These are phyloP conservation scores for Botryosphaeria agaves DNA, from an alignment of 2,329 filamentous ascomycete species.

Conservation along the genomic window DNA sequence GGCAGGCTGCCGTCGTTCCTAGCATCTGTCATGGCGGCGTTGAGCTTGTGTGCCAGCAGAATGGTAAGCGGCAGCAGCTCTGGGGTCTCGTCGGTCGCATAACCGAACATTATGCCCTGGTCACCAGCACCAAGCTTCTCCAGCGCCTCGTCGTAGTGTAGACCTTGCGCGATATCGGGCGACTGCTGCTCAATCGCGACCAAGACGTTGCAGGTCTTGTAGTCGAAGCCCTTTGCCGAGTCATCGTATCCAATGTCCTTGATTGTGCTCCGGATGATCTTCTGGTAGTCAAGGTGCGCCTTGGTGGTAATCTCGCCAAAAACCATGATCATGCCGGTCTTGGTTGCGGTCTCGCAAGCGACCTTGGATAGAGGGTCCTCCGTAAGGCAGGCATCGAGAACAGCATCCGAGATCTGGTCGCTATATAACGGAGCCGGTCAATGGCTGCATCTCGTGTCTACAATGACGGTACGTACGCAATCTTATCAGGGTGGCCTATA, in stretches of 20 bases:
- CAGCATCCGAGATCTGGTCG: conserved; percentile 95
- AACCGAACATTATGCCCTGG: conserved; percentile 99
- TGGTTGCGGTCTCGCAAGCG: conserved; percentile 97
- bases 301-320: conserved; percentile 96
- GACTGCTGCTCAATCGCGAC: conserved; percentile 99
- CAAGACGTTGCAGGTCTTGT: conserved; percentile 98
- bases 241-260: conserved; percentile 98
- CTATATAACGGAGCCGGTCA: too few species aligned
- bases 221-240: conserved; percentile 96
- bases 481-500: conserved; percentile 54
- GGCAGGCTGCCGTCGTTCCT: conserved; percentile 74
- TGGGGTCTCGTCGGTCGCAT: conserved; percentile 97
- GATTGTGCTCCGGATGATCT: conserved; percentile 83
- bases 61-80: conserved; percentile 92
- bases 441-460: conserved; percentile 1
- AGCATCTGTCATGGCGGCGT: conserved; percentile 81
- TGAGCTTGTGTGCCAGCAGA: conserved; percentile 90
- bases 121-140: conserved; percentile 98
- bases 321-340: conserved; percentile 99
- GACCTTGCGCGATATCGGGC: conserved; percentile 95
- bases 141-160: conserved; percentile 92
- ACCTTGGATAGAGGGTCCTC: conserved; percentile 96
- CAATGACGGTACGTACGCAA: conserved; percentile 47
- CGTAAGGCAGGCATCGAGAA: conserved; percentile 92
- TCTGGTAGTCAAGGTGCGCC: conserved; percentile 92